These are phyloP conservation scores for Torulaspora quercuum DNA, from an alignment of 805 yeast species.

Conservation along the genomic window DNA sequence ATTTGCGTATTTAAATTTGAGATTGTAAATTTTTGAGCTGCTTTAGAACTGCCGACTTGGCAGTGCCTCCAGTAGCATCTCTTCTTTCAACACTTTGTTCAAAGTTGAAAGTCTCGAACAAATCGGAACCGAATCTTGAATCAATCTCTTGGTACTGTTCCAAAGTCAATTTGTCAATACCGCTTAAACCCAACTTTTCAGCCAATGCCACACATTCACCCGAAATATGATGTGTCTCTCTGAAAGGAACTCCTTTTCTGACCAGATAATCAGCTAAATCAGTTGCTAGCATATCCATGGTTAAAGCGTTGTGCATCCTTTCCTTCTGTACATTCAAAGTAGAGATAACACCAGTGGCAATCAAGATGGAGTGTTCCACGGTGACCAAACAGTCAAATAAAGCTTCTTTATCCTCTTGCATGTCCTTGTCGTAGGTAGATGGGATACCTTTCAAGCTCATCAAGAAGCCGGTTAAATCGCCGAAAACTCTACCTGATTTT, in stretches of 20 bases:
- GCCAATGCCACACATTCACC: slow-evolving; percentile 95
- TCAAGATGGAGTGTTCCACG: slow-evolving; percentile 87
- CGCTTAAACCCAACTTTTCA: slow-evolving; percentile 70
- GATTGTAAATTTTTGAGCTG: slow-evolving; percentile 50
- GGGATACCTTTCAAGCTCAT: slow-evolving; percentile 98
- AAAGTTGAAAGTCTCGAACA: slow-evolving; percentile 80
- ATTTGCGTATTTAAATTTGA: slow-evolving; percentile 28
- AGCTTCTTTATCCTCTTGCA: slow-evolving; percentile 99
- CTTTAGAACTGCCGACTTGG: slow-evolving; percentile 77
- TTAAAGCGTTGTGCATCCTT: slow-evolving; percentile 80
- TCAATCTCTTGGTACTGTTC: slow-evolving; percentile 81
- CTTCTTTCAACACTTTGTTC: slow-evolving; percentile 96
- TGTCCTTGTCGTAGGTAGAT: slow-evolving; percentile 94
- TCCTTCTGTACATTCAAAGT: slow-evolving; percentile 71
- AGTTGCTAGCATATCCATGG: slow-evolving; percentile 99
- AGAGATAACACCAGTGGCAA: slow-evolving; percentile 94
- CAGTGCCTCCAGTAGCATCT: slow-evolving; percentile 95
- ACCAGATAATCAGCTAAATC: slow-evolving; percentile 97
- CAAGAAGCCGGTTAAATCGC: slow-evolving; percentile 90
- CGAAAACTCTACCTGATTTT: slow-evolving; percentile 95
- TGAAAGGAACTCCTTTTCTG: slow-evolving; percentile 96
- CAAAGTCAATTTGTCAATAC: slow-evolving; percentile 79
- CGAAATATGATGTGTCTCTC: slow-evolving; percentile 98
- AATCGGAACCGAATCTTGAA: slow-evolving; percentile 74
- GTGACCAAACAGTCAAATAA: slow-evolving; percentile 85